Base-by-base conservation (phyloP, 2,329 filamentous ascomycete species). In the Teratosphaeria destructans region DNA sequence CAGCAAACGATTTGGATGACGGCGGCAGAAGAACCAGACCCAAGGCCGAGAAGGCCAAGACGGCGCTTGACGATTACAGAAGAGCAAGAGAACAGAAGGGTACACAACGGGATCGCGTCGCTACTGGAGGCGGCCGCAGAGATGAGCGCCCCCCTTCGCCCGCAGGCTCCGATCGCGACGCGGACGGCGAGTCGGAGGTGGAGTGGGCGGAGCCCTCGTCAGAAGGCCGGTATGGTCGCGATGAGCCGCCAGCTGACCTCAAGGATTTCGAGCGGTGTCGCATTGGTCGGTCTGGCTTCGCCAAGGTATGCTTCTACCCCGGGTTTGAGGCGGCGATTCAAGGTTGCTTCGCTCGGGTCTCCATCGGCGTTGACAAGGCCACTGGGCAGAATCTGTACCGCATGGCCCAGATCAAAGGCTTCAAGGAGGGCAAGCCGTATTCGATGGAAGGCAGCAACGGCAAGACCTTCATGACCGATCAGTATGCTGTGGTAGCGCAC, bases 261-360 rank as follows among this genome's bases (percentile, higher is more conserved):
- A 82, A 81, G n/a, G 90, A 97, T 72, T 85, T 93, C 64, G 88
- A 97, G 70, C 85, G 89, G 56, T 84, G 93, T 57, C 85, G 90
- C 60, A 83, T 99, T 60, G 90, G 92, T 56, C 85, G 94, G 63
- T 88, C 84, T 65, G 89, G 91, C 69, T 96, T 99, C 72, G 87
- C 88, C 6, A 85, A 93, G 69, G 88, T 96, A 59, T 96, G 91
- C 79, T 96, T 95, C 77, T 93, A 92, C 66, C 94, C 94, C 11
- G 87, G 87, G 3, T 96, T 99, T 66, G 89, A 95, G 59, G 78
- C 88, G 8, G 82, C 88, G 34, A 88, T 96, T 68, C 84, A 80
- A 16, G 90, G 90, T 57, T 95, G 91, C 73, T 99, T 88, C 72
- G 87, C 87, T 43, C 89, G 94, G 57, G 85, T 97, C 64, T 89